Evolutionary conservation across 306 rosid species (phyloP).

Genomic region (Carpinus viminea): DNA sequence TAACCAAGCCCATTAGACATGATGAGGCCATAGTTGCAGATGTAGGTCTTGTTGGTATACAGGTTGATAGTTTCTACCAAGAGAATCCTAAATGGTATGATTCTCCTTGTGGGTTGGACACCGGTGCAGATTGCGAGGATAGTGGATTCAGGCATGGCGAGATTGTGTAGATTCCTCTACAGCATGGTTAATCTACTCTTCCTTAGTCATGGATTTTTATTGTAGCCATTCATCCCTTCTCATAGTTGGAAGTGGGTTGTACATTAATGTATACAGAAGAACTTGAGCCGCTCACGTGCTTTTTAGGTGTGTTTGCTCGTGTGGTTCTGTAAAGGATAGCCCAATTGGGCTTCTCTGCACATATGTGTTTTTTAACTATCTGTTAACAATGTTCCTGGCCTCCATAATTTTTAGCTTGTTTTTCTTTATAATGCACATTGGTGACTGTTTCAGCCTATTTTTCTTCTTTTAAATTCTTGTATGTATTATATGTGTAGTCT

Average conservation of each 20-base stretch:
- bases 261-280: conserved; percentile 82
- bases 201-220: conserved; percentile 49
- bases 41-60: conserved; percentile 92
- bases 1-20: conserved; percentile 80
- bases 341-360: conserved; percentile 51
- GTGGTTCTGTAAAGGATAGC: conserved; percentile 68
- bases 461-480: conserved; percentile 27
- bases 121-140: conserved; percentile 86
- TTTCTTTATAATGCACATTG: conserved; percentile 39
- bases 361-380: conserved; percentile 46
- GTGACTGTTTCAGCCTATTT: conserved; percentile 28
- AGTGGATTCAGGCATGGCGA: conserved; percentile 82
- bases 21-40: conserved; percentile 80
- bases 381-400: conserved; percentile 45
- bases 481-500: conserved; percentile 36
- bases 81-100: conserved; percentile 95
- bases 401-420: conserved; percentile 40
- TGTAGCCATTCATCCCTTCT: conserved; percentile 52
- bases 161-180: conserved; percentile 67
- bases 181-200: conserved; percentile 47
- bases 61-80: conserved; percentile 93
- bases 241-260: conserved; percentile 71
- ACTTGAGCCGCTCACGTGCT: conserved; percentile 60
- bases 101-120: conserved; percentile 95
- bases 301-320: conserved; percentile 56